Evolutionary conservation across 306 rosid species (phyloP), one percentile per base, ranked within the genome.

Genomic region (Chamaecrista fasciculata): DNA sequence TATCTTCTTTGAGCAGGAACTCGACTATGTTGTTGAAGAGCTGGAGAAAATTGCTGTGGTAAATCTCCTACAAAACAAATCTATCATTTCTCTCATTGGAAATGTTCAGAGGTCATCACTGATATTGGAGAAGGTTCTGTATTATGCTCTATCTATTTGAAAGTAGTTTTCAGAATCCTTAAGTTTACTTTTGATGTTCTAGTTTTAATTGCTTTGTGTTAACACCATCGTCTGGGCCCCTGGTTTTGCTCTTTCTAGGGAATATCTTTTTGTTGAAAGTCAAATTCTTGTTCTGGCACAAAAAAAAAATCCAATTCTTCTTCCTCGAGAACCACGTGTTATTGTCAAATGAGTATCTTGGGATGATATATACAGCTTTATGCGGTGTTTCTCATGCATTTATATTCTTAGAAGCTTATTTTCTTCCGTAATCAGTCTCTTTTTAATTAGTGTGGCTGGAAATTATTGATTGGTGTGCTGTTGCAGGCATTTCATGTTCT

Each of bases 51-150:
- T 93, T 80, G 92, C 98, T 37, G 88, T 88, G 44, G 97, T 93
- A 36, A 84, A 93, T 71, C 98, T 93, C 71, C 91, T 93, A 57
- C 96, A 93, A 78, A 90, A 73, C 65, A 77, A 96, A 79, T 93
- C 98, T 48, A 93, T 93, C 53, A 93, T 93, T 48, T 93, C 98
- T 71, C 98, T 93, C 69, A 93, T 93, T 43, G 98, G 98, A 79
- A 90, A 93, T 71, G 97, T 88, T 70, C 97, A 90, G 85, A 87
- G 70, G 78, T 93, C 98, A 18, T 90, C 98, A 20, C 86, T 86
- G 51, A 90, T 93, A 81, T 81, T 93, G 75, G 98, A 90, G 80
- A 90, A 88, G 97, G 98, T 93, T 76, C 46, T 76, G 69, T 69
- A 29, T 40, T 73, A 34, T 43, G 34, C 42, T 72, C 43, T 69